A percentile compares a stretch with the other conserved stretches of the same genome.
Evolutionary conservation across 805 yeast genomes (phyloP).

Genomic region (Wickerhamiella kurtzmanii): DNA sequence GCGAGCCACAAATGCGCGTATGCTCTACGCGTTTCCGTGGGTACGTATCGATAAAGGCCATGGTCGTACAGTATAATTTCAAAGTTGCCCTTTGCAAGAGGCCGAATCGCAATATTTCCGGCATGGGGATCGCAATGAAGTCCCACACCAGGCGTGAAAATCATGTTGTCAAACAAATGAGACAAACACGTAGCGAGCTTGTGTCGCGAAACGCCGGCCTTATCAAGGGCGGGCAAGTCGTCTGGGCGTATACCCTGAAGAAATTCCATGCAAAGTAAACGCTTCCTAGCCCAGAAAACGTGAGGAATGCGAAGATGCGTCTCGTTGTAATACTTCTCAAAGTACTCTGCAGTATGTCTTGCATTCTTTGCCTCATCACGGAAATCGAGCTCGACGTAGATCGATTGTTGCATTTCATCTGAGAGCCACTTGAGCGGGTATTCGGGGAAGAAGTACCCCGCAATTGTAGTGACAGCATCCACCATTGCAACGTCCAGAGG

Average conservation of each 20-base stretch:
- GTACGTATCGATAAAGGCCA: conserved; percentile 80
- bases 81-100: conserved; percentile 32
- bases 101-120: conserved; percentile 79
- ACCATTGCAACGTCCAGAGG: conserved; percentile 82
- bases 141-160: conserved; percentile 81
- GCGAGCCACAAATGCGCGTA: conserved; percentile 93
- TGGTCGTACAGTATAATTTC: conserved; percentile 90
- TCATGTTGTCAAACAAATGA: conserved; percentile 88
- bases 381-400: conserved; percentile 84
- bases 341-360: conserved; percentile 50
- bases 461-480: conserved; percentile 53
- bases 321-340: conserved; percentile 36
- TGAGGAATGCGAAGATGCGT: conserved; percentile 77
- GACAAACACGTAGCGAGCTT: conserved; percentile 77
- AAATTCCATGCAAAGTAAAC: conserved; percentile 81
- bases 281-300: conserved; percentile 47
- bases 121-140: conserved; percentile 98
- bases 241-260: conserved; percentile 75
- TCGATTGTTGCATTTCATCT: conserved; percentile 76
- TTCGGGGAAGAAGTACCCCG: conserved; percentile 77
- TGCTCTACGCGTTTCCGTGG: conserved; percentile 58
- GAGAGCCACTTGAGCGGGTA: conserved; percentile 93
- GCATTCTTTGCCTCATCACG: conserved; percentile 78
- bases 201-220: conserved; percentile 52
- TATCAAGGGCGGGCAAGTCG: conserved; percentile 49